These are phyloP conservation scores for Cystofilobasidium capitatum DNA, from an alignment of 768 basidiomycete species.

Conservation along the genomic window DNA sequence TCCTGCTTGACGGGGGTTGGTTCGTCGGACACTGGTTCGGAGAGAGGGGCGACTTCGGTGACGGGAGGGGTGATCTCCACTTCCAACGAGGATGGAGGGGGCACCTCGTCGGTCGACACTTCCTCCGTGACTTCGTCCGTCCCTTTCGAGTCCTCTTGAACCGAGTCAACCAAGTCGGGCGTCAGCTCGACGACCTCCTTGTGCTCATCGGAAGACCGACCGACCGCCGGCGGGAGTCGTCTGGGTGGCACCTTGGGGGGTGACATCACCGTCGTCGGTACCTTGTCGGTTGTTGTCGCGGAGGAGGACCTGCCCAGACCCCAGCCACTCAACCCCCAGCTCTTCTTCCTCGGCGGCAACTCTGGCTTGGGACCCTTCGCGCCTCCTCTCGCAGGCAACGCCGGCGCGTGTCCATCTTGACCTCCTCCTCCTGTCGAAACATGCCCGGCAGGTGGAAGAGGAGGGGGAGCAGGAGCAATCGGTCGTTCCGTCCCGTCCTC, in stretches of 20 bases:
- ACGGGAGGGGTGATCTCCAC: too few relatives aligned
- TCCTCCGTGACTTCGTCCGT: neutral
- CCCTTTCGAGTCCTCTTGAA: neutral
- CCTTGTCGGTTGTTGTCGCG: neutral
- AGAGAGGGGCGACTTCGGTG: too few relatives aligned
- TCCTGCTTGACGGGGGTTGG: neutral
- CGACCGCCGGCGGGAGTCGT: neutral
- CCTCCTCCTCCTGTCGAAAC: neutral
- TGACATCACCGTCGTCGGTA: neutral
- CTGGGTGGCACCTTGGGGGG: neutral
- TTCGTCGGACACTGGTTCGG: too few relatives aligned
- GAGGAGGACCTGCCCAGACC: constrained; percentile 7
- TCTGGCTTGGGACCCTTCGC: neutral
- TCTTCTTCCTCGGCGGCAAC: constrained; percentile 23
- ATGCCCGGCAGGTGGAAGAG: neutral
- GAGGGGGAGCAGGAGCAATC: neutral
- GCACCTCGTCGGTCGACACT: too few relatives aligned
- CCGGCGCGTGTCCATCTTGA: neutral
- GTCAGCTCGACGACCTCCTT: neutral
- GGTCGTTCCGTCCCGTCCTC: constrained; percentile 39
- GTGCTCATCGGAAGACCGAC: neutral
- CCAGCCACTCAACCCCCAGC: constrained; percentile 15
- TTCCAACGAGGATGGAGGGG: too few relatives aligned
- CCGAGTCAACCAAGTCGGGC: neutral
- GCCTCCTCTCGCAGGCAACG: neutral